phyloP scores from a whole-genome alignment of 1,139 yeast genomes.

The Blastobotrys aristatus region DNA sequence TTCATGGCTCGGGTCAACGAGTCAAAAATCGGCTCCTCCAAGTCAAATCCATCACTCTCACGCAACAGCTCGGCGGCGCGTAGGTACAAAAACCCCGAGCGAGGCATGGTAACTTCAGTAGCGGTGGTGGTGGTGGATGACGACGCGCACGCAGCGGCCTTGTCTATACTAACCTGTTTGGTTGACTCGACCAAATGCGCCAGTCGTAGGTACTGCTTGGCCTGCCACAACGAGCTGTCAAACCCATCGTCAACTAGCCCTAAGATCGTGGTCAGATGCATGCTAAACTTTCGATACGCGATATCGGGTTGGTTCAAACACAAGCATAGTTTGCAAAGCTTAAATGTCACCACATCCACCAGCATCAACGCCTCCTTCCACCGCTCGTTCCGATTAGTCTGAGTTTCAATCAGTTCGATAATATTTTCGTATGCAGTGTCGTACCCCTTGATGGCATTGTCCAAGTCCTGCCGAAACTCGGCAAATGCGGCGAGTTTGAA shows the following conservation, averaged over 20 bases:
- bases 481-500: constrained; percentile 46
- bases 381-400: neutral
- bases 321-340: constrained; percentile 57
- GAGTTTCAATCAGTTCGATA: constrained; percentile 36
- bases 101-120: constrained; percentile 37
- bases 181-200: constrained; percentile 49
- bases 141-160: constrained; percentile 34
- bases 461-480: constrained; percentile 45
- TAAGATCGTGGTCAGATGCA: constrained; percentile 50
- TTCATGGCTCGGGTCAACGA: constrained; percentile 25
- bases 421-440: constrained; percentile 48
- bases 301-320: constrained; percentile 55
- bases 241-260: constrained; percentile 29
- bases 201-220: constrained; percentile 47
- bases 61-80: constrained; percentile 34
- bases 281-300: constrained; percentile 59
- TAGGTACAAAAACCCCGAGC: constrained; percentile 44
- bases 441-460: constrained; percentile 43
- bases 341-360: constrained; percentile 58
- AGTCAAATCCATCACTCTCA: constrained; percentile 16
- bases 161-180: constrained; percentile 43
- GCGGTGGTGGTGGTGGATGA: constrained; percentile 22
- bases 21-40: constrained; percentile 26
- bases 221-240: constrained; percentile 35
- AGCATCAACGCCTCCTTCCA: constrained; percentile 47